Evolutionary conservation across 371 early-diverging fungal genomes (phyloP), one percentile per base, ranked within the genome.

Genomic region (Enterocytospora artemiae): DNA sequence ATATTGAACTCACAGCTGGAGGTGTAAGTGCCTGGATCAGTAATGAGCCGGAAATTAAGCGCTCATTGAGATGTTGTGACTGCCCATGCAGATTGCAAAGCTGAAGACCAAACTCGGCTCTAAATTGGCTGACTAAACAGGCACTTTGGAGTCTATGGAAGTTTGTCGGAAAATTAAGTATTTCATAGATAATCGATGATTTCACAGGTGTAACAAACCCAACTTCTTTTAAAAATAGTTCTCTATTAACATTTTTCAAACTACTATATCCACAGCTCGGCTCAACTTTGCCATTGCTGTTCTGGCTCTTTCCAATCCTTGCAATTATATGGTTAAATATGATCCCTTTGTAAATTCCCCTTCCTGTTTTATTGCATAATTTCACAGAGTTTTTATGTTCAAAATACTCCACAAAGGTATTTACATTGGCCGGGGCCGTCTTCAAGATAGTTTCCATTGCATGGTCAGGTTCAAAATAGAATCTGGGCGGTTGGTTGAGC

Each of bases 81-180:
- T n/a, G n/a, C n/a, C n/a, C n/a, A n/a, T n/a, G n/a, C n/a, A n/a
- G n/a, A n/a, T n/a, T n/a, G n/a, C n/a, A n/a, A n/a, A n/a, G n/a
- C 2, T 49, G 24, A 2, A 69, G 59, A 18, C 48, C 37, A 1
- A 24, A 32, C 16, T 55, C 45, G 18, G 20, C 20, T 48, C 36
- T 62, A 2, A 70, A 51, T 46, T 73, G 66, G 32, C 49, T 16
- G 3, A 56, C 67, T 2, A 69, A 14, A 31, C 56, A 65, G 2
- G 48, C 7, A 31, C 4, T 43, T 49, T 73, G 63, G 39, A 73
- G 67, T 30, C 37, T 30, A 33, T 49, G 14, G 36, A 70, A 65
- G 41, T 56, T 52, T 22, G 45, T 16, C 1, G 34, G 14, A 55
- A 73, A 65, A 25, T 31, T 46, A 27, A 27, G 3, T 30, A 45